Base-by-base conservation (phyloP, 2,329 filamentous ascomycete species). In the Aureobasidium pullulans region DNA sequence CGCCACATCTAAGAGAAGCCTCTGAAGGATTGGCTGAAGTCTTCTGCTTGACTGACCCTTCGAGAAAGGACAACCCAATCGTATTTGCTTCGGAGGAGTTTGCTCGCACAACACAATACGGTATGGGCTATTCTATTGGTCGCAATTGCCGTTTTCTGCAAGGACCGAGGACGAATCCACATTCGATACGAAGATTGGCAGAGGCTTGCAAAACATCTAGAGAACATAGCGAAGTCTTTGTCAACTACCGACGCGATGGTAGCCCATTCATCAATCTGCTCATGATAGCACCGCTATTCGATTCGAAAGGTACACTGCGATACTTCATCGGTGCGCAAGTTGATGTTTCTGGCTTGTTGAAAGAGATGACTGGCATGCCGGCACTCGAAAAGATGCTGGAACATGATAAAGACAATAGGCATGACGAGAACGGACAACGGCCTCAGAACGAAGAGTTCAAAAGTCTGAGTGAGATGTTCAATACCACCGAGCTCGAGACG, bases 71-170 rank as follows among this genome's bases (percentile, higher is more conserved):
- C 32, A 60, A 60, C 23, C 57, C 57, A 5, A 60, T 60, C 8
- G 57, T 60, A 1, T 89, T 90, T 71, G 86, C 86, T 6, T 90
- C 86, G 3, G 85, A 89, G 78, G 87, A 89, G 70, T 91, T 90
- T 65, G 82, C 89, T 65, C 79, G 82, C 49, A 88, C 86, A 4
- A 90, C 87, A 0, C 86, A 90, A 64, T 91, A 90, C 67, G 86
- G 86, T 4, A 84, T 88, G 73, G 80, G 79, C 59, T 89, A 91
- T 68, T 82, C 85, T 3, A 81, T 92, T 16, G 88, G 88, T 0
- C 83, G 86, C 34, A 92, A 92, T 63, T 91, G 88, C 66, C 83
- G 88, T 7, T 91, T 92, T 66, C 79, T 92, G 1, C 88, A 91
- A 69, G 88, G 89, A 0, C 87, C 87, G 0, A 82, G 81, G 65